Evolutionary conservation across 163 green algal genomes (phyloP).

Genomic region (Prototheca wickerhamii): DNA sequence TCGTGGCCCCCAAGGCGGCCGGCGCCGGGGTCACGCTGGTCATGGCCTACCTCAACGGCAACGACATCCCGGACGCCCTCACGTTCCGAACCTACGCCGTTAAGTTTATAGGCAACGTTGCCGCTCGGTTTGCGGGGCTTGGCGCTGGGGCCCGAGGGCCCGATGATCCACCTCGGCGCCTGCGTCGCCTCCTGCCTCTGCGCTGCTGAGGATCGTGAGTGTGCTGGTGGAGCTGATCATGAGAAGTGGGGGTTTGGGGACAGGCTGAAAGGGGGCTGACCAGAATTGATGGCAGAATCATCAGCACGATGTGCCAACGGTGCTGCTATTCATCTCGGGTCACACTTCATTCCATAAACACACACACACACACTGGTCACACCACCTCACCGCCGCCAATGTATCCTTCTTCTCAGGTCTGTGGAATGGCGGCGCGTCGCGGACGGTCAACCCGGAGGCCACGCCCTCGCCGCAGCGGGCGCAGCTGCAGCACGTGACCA

Average conservation of each 20-base stretch:
- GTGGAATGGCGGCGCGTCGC: no score
- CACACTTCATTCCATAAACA: no score
- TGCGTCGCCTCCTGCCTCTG: constrained; percentile 45
- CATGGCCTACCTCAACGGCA: constrained; percentile 81
- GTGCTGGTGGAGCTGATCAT: neutral
- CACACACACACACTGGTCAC: no score
- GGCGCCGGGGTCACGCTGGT: constrained; percentile 75
- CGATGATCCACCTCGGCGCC: constrained; percentile 62
- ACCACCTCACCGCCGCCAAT: no score
- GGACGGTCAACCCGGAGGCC: no score
- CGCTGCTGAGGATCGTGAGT: constrained; percentile 5
- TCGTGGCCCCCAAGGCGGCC: constrained; percentile 56
- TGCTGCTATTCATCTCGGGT: no score
- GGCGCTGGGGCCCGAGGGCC: constrained; percentile 23
- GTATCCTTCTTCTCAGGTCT: no score
- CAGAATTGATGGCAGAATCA: neutral
- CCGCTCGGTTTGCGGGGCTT: constrained; percentile 43
- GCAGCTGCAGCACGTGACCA: neutral
- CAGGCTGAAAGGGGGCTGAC: no score
- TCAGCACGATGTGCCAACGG: no score
- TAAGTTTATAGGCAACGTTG: constrained; percentile 71
- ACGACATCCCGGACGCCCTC: constrained; percentile 68
- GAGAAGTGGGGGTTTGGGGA: no score
- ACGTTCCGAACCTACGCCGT: constrained; percentile 51
- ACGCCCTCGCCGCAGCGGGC: no score